These are phyloP conservation scores for Penicillium lagena DNA, from an alignment of 495 filamentous ascomycete species.

Conservation along the genomic window DNA sequence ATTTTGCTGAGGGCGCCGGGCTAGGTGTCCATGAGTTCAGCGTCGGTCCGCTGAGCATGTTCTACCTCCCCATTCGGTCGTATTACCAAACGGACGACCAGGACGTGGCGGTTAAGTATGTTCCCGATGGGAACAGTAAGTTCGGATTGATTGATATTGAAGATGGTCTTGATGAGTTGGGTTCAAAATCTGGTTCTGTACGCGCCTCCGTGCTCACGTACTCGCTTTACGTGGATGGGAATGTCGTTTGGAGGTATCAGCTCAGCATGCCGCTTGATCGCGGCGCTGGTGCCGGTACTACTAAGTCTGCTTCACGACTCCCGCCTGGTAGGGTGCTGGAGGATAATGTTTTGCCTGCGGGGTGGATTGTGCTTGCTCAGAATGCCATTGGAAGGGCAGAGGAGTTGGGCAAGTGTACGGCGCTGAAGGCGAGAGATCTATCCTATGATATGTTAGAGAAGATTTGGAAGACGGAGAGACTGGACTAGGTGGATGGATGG, in stretches of 20 bases:
- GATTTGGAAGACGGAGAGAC: slow-evolving; percentile 5
- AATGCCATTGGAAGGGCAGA: slow-evolving; percentile 13
- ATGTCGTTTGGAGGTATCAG: slow-evolving; percentile 64
- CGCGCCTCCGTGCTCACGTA: slow-evolving; percentile 61
- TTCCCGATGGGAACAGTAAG: slow-evolving; percentile 82
- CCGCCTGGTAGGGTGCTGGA: slow-evolving; percentile 23
- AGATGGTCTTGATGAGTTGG: slow-evolving; percentile 48
- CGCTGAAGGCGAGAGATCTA: not conserved
- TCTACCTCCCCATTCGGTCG: slow-evolving; percentile 79
- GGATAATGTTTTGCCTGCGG: slow-evolving; percentile 12
- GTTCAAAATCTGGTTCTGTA: slow-evolving; percentile 22
- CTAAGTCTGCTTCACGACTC: slow-evolving; percentile 1
- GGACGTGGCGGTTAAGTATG: slow-evolving; percentile 78
- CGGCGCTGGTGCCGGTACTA: not conserved
- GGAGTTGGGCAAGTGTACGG: slow-evolving; percentile 2
- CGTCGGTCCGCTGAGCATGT: slow-evolving; percentile 84
- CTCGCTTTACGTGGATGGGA: slow-evolving; percentile 74
- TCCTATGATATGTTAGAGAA: slow-evolving; percentile 9
- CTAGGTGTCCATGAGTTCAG: slow-evolving; percentile 79
- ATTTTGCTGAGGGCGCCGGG: slow-evolving; percentile 23
- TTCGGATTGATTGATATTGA: slow-evolving; percentile 85
- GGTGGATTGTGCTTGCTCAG: slow-evolving; percentile 12
- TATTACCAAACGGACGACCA: slow-evolving; percentile 72
- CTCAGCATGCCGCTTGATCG: slow-evolving; percentile 28
- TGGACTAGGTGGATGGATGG: slow-evolving; percentile 4